phyloP scores from a whole-genome alignment of 768 basidiomycete species.

The Boletus rufocinnamomeus region DNA sequence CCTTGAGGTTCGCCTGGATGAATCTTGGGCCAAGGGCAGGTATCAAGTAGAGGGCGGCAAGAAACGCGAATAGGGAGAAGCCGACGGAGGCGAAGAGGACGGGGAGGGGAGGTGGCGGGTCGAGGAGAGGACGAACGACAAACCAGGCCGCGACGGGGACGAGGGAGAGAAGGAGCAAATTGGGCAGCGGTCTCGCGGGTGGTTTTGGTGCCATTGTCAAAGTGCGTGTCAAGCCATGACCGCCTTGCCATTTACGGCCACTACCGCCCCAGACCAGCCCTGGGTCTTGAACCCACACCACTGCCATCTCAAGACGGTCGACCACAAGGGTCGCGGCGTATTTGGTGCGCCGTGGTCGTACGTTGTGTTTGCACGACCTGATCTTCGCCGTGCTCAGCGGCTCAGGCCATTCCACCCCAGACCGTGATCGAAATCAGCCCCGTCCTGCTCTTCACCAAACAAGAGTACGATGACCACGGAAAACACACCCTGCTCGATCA shows the following conservation, averaged over 20 bases:
- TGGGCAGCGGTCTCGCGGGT: conserved; percentile 51
- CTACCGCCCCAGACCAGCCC: neutral
- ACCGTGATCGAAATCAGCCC: conserved; percentile 85
- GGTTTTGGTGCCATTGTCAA: conserved; percentile 26
- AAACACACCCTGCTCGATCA: conserved; percentile 67
- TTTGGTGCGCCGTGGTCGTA: conserved; percentile 47
- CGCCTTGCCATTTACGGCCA: conserved; percentile 18
- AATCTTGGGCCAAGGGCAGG: conserved; percentile 85
- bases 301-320: conserved; percentile 46
- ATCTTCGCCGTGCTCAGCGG: conserved; percentile 35
- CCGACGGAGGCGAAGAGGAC: conserved; percentile 79
- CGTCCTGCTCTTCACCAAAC: conserved; percentile 69
- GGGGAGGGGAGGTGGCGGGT: conserved; percentile 68
- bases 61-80: conserved; percentile 80
- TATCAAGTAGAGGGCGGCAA: conserved; percentile 73
- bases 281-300: conserved; percentile 46
- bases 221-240: neutral
- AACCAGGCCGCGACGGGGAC: conserved; percentile 75
- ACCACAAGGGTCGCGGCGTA: conserved; percentile 61
- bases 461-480: conserved; percentile 71
- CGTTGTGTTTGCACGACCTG: neutral
- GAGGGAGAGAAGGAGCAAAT: conserved; percentile 55
- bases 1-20: conserved; percentile 78
- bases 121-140: conserved; percentile 67
- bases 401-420: conserved; percentile 42